Evolutionary conservation across 2,329 filamentous ascomycete species (phyloP).

Genomic region (Diplodia mutila): DNA sequence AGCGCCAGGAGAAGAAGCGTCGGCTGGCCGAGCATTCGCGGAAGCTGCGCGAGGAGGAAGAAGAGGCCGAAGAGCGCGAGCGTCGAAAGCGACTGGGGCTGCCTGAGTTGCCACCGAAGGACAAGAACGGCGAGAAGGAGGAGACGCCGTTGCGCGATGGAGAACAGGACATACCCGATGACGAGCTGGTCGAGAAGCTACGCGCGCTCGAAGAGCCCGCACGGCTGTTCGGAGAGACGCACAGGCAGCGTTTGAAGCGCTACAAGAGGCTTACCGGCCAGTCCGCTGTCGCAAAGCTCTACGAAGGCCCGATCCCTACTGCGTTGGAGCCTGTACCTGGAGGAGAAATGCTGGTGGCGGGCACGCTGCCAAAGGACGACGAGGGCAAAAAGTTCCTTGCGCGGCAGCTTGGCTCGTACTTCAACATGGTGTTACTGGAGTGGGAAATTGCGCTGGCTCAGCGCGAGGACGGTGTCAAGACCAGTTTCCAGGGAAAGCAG

Average conservation of each 20-base stretch:
- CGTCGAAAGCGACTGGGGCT: conserved; percentile 78
- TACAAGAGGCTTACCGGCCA: conserved; percentile 65
- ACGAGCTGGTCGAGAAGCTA: conserved; percentile 69
- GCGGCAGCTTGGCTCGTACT: conserved; percentile 90
- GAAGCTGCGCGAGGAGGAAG: conserved; percentile 69
- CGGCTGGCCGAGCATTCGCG: conserved; percentile 80
- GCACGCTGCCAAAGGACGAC: conserved; percentile 63
- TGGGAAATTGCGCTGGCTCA: conserved; percentile 78
- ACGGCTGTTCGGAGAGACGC: conserved; percentile 79
- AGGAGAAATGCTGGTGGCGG: conserved; percentile 82
- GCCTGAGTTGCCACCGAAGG: conserved; percentile 66
- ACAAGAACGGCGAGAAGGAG: conserved; percentile 51
- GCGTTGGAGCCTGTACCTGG: conserved; percentile 78
- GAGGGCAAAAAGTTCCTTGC: conserved; percentile 73
- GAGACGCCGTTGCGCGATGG: conserved; percentile 45
- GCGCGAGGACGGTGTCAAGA: conserved; percentile 61
- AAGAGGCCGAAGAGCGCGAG: conserved; percentile 71
- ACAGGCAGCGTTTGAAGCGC: conserved; percentile 68
- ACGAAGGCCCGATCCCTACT: conserved; percentile 83
- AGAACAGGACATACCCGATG: conserved; percentile 69
- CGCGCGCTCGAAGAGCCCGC: conserved; percentile 74
- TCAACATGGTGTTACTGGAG: conserved; percentile 90
- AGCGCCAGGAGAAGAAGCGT: conserved; percentile 79
- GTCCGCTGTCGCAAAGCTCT: conserved; percentile 54
- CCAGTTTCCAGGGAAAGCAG: conserved; percentile 77